Evolutionary conservation across 1,139 yeast species (phyloP), one percentile per base, ranked within the genome.

Genomic region (Yamadazyma diospyri): DNA sequence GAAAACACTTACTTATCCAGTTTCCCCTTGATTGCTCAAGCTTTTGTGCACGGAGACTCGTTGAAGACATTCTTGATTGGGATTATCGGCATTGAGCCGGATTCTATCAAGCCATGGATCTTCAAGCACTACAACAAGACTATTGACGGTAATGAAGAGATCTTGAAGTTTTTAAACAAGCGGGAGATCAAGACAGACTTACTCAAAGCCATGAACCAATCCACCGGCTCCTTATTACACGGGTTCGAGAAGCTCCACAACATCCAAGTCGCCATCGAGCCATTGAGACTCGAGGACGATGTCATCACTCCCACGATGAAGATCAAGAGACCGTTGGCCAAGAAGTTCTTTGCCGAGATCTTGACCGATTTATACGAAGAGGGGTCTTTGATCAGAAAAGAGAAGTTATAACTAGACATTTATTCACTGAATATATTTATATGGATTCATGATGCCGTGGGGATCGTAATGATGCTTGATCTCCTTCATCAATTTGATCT

Each of bases 371-470:
- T 58, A 49, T 58, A 58, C 36, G 39, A 41, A 8, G 61, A 55
- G 38, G 63, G 63, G 5, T 50, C 59, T 5, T 46, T 57, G 36
- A 30, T 57, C 42, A 35, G 26, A 29, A 39, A 46, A 37, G 40
- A 47, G 16, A 52, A 47, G 28, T 45, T 53, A 24, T 33, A 36
- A 18, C 8, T 18, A 21, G 10, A 10, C n/a, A 6, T 9, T 4
- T 24, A n/a, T 24, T 23, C 18, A 26, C 42, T 59, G 74, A 34
- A 83, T 68, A 50, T 87, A 88, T 58, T 92, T 92, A 67, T 92
- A 89, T 18, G 97, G 98, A 57, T 89, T 89, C 72, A 89, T 61
- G 47, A 89, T 89, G 13, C 81, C 84, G 36, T 86, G 82, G 43
- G 97, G 97, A 66, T 89, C 97, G 53, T 78, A 88, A 45, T 76